A percentile compares a stretch with the other conserved stretches of the same genome.
phyloP scores from a whole-genome alignment of 139 green algal genomes.

The Zygnema circumcarinatum region DNA sequence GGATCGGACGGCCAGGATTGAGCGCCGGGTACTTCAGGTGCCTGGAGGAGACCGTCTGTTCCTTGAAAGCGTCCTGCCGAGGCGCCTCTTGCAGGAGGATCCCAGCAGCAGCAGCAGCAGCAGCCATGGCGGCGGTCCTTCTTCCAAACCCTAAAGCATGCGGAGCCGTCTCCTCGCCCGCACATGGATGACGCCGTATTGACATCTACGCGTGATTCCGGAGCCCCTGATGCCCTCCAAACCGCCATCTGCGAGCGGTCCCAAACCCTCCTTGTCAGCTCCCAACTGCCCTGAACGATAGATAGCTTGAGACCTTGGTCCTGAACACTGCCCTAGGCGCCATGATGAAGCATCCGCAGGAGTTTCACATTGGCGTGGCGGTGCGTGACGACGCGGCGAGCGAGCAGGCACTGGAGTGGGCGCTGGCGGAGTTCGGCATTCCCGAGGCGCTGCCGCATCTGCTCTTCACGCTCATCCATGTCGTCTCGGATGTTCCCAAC shows the following conservation, averaged over 20 bases:
- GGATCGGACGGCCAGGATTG: not conserved
- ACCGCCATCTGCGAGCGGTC: too few species aligned
- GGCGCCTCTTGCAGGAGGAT: too few species aligned
- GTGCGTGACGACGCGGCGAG: constrained; percentile 3
- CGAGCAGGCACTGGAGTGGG: not conserved
- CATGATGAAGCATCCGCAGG: not conserved
- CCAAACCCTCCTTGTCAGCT: too few species aligned
- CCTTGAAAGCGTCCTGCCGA: too few species aligned
- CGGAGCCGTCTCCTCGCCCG: too few species aligned
- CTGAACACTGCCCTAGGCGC: not conserved
- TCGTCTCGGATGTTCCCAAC: constrained; percentile 16
- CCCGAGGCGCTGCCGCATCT: constrained; percentile 7
- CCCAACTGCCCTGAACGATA: not conserved
- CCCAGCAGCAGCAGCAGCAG: too few species aligned
- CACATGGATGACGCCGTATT: too few species aligned
- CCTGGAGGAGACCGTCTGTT: too few species aligned
- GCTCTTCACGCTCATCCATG: not conserved
- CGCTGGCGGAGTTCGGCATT: constrained; percentile 1
- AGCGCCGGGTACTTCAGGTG: not conserved
- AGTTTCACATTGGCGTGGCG: not conserved
- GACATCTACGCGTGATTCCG: too few species aligned
- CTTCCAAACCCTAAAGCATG: too few species aligned
- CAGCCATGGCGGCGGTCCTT: too few species aligned
- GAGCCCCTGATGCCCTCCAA: too few species aligned
- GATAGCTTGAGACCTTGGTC: not conserved